Evolutionary conservation across 140 eudicot genomes (phyloP), one percentile per base, ranked within the genome.

Genomic region (Oenanthe javanica): DNA sequence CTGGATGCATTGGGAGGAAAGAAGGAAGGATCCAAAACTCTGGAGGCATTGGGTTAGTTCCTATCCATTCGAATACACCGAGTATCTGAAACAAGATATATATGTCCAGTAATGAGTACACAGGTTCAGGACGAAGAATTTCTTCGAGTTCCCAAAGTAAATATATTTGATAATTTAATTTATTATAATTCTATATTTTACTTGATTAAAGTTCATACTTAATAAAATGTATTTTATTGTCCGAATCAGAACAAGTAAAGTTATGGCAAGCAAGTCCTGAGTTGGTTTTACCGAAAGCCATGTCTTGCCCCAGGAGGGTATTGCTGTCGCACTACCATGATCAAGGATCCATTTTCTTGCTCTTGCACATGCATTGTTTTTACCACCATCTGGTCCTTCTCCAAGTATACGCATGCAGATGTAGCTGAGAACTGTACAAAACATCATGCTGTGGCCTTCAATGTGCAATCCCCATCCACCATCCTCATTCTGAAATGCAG

Each of bases 401-500:
- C 97, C 91, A 9, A 91, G 81, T 83, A 91, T 82, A 81, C 97
- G 84, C 83, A 92, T 70, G 9, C 88, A 73, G 23, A 92, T 69
- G 78, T 92, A 92, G 77, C 80, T 85, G 18, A 89, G 78, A 15
- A 70, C 83, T 42, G 94, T 81, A 7, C 97, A 91, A 81, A 89
- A 88, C 59, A 85, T 79, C 43, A 89, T 86, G 83, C 93, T 92
- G 78, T 87, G 91, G 38, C 97, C 95, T 82, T 84, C 95, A 57
- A 87, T 84, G 72, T 92, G 97, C 66, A 87, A 72, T 54, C 97
- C 95, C 97, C 97, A 92, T 25, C 97, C 95, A 76, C 97, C 95
- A 88, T 92, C 95, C 77, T 81, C 85, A 79, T 92, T 92, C 93
- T 92, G 89, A 54, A 15, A 47, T 13, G 23, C 16, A 59, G 31